Percentiles rank a stretch among this genome's conserved stretches.
Conservation (phyloP, 2,329 filamentous ascomycete species). For the Pseudogymnoascus sp. region DNA sequence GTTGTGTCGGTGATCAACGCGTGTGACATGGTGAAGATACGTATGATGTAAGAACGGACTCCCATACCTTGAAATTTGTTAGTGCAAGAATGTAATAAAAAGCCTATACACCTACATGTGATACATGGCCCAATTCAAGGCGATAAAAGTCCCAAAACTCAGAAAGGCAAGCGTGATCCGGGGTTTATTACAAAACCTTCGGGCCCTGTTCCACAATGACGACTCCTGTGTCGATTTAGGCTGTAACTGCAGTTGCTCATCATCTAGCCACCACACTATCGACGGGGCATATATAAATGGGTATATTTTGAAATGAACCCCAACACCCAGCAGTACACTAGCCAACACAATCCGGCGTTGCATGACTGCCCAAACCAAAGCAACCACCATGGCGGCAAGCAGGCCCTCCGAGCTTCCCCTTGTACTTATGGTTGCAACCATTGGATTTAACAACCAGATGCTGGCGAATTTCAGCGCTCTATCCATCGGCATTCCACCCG, state of each 20-base stretch:
- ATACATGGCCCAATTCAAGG: slow-evolving; percentile 76
- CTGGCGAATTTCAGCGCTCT: slow-evolving; percentile 69
- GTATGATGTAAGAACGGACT: slow-evolving; percentile 79
- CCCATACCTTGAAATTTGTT: slow-evolving; percentile 54
- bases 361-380: slow-evolving; percentile 75
- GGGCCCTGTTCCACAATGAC: slow-evolving; percentile 23
- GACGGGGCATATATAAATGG: slow-evolving; percentile 89
- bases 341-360: slow-evolving; percentile 56
- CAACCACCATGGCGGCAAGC: slow-evolving; percentile 76
- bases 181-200: slow-evolving; percentile 44
- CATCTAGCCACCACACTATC: slow-evolving; percentile 74
- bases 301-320: slow-evolving; percentile 98
- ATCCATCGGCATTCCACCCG: slow-evolving; percentile 30
- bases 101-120: slow-evolving; percentile 46
- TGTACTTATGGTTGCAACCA: slow-evolving; percentile 96
- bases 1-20: slow-evolving; percentile 95
- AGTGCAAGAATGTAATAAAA: background rate
- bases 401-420: slow-evolving; percentile 89
- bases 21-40: slow-evolving; percentile 84
- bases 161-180: slow-evolving; percentile 53
- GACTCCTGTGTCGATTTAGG: slow-evolving; percentile 19
- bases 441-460: slow-evolving; percentile 93
- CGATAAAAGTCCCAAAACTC: slow-evolving; percentile 67
- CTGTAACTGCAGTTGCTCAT: slow-evolving; percentile 30
- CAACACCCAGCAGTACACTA: slow-evolving; percentile 69